Evolutionary conservation across 768 basidiomycete species (phyloP).

Genomic region (Hortiboletus campestris): DNA sequence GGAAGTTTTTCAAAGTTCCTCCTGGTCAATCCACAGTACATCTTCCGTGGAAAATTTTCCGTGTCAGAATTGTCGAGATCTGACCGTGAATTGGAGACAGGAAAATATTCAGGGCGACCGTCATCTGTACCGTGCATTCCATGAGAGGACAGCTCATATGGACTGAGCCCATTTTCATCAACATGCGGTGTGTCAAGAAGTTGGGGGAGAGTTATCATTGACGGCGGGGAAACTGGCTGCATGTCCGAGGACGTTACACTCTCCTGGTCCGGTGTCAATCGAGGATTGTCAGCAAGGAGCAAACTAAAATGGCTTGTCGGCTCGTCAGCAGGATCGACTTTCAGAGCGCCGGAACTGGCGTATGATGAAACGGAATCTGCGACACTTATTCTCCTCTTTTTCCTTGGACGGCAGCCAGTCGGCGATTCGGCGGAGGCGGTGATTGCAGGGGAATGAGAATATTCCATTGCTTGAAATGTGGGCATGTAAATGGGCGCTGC

Average conservation of each 20-base stretch:
- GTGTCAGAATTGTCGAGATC: conserved; percentile 31
- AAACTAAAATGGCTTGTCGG: conserved; percentile 16
- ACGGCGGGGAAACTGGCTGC: conserved; percentile 32
- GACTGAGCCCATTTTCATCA: conserved; percentile 22
- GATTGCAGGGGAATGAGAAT: conserved; percentile 35
- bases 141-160: conserved; percentile 28
- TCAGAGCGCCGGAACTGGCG: conserved; percentile 28
- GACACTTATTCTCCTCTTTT: conserved; percentile 37
- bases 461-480: conserved; percentile 40
- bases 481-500: conserved; percentile 39
- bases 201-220: conserved; percentile 28
- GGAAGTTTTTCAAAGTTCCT: conserved; percentile 25
- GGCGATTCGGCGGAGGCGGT: conserved; percentile 30
- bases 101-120: conserved; percentile 33
- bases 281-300: conserved; percentile 28
- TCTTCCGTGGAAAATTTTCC: conserved; percentile 25
- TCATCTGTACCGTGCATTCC: conserved; percentile 20
- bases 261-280: conserved; percentile 33
- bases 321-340: conserved; percentile 26
- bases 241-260: conserved; percentile 34
- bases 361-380: conserved; percentile 36
- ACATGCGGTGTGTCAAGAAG: conserved; percentile 24
- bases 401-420: conserved; percentile 29
- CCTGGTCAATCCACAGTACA: conserved; percentile 17
- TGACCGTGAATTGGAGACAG: conserved; percentile 36